phyloP scores from a whole-genome alignment of 2,329 filamentous ascomycete species.

The Aspergillus vadensis region DNA sequence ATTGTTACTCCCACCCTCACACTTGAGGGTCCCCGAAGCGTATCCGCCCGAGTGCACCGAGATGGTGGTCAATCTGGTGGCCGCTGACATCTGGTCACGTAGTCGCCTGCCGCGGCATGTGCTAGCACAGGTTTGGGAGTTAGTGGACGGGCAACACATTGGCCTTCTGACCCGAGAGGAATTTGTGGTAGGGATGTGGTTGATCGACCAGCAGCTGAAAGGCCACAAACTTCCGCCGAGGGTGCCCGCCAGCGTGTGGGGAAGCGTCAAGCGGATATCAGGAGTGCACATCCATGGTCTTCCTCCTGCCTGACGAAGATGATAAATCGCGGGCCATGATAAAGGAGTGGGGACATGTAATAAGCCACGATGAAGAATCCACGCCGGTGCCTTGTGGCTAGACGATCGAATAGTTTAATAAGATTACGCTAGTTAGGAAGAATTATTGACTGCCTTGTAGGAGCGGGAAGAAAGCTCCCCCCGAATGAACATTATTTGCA shows the following conservation, averaged over 20 bases:
- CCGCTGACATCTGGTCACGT: conserved; percentile 52
- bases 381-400: too few relatives aligned
- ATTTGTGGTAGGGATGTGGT: conserved; percentile 54
- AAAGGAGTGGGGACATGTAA: neutral
- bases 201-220: conserved; percentile 52
- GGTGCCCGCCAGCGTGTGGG: conserved; percentile 52
- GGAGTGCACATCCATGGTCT: conserved; percentile 31
- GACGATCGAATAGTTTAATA: neutral
- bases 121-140: conserved; percentile 50
- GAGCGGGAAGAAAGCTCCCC: too few relatives aligned
- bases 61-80: conserved; percentile 50
- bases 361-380: too few relatives aligned
- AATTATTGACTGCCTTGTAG: too few relatives aligned
- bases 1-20: conserved; percentile 32
- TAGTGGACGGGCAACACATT: conserved; percentile 43
- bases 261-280: conserved; percentile 44
- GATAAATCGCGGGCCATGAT: too few relatives aligned
- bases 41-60: conserved; percentile 34
- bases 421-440: neutral
- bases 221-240: conserved; percentile 50
- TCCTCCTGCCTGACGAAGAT: conserved; percentile 1
- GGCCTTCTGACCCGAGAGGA: conserved; percentile 47
- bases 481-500: too few relatives aligned
- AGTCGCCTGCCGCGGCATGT: conserved; percentile 44
- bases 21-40: conserved; percentile 15